Base-by-base conservation (phyloP, 371 early-diverging fungal species). In the Haplosporangium sp. region DNA sequence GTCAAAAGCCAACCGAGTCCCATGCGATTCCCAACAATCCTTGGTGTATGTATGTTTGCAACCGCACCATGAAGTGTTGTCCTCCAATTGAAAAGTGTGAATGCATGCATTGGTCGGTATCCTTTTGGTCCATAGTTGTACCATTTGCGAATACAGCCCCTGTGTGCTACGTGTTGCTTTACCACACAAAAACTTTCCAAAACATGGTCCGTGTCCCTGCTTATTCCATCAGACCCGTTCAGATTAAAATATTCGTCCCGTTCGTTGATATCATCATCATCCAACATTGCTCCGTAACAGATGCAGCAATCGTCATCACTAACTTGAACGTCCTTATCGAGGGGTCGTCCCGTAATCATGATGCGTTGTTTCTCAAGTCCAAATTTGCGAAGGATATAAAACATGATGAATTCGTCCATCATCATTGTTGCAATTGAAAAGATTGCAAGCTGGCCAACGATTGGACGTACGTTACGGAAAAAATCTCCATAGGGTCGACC, bases 321-420 rank as follows among this genome's bases (percentile, higher is more conserved):
- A 6, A 47, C 20, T 34, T 71, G 69, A 6, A 20, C 63, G 10
- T 81, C 71, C 57, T 81, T 81, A 34, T 81, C 82, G 45, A 81
- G 27, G 11, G 82, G 72, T 15, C 61, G 71, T 17, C 82, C 82
- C 0, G 75, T 81, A 61, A 81, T 68, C 56, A 81, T 50, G 57
- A 81, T 72, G 35, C 82, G 64, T 38, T 65, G 71, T 55, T 81
- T 81, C 63, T 81, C 82, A n/a, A 81, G 75, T 0, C 82, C 82
- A 69, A 81, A 81, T 57, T 81, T 81, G 61, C 82, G 82, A n/a
- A 81, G 82, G 63, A 81, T 81, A 57, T 81, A 81, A 39, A 81
- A 81, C 82, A 81, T 81, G 53, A 71, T 57, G 48, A 81, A 74
- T 44, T 81, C 82, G 34, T 81, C 82, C 53, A 75, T 17, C 35